Evolutionary conservation across 2,329 filamentous ascomycete genomes (phyloP).

Genomic region (Ambrosiella cleistominuta): DNA sequence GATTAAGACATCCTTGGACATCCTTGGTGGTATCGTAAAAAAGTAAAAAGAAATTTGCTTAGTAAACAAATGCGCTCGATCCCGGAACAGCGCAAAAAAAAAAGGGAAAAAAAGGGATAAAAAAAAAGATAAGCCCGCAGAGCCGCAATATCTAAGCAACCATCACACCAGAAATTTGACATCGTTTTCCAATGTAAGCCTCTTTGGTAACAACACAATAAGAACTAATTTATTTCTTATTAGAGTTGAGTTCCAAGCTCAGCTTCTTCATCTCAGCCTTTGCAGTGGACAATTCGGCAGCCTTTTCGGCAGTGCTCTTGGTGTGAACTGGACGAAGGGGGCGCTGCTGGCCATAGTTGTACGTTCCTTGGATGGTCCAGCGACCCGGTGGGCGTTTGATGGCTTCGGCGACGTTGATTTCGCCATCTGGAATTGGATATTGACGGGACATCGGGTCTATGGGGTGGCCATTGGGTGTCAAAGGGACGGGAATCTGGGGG

Average conservation of each 20-base stretch:
- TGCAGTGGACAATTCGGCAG: constrained; percentile 26
- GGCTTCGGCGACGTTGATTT: constrained; percentile 26
- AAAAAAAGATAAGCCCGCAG: too few species aligned
- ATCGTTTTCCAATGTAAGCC: too few species aligned
- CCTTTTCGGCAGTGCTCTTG: constrained; percentile 20
- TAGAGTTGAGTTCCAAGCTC: neutral
- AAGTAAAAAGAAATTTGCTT: too few species aligned
- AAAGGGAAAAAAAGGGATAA: too few species aligned
- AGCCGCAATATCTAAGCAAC: too few species aligned
- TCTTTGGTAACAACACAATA: too few species aligned
- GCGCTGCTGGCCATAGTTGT: constrained; percentile 18
- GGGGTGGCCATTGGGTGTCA: constrained; percentile 16
- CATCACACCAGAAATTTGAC: too few species aligned
- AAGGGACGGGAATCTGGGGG: neutral
- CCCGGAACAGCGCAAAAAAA: too few species aligned
- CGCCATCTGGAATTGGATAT: constrained; percentile 25
- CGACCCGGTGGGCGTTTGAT: constrained; percentile 27
- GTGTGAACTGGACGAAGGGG: constrained; percentile 13
- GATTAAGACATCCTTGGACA: too few species aligned
- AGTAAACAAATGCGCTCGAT: too few species aligned
- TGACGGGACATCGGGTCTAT: constrained; percentile 21
- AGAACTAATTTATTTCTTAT: too few species aligned
- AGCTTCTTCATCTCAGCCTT: constrained; percentile 23
- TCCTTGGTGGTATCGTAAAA: too few species aligned
- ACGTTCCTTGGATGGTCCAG: constrained; percentile 24